These are phyloP conservation scores for Collybiopsis confluens DNA, from an alignment of 768 basidiomycete genomes.

Conservation along the genomic window DNA sequence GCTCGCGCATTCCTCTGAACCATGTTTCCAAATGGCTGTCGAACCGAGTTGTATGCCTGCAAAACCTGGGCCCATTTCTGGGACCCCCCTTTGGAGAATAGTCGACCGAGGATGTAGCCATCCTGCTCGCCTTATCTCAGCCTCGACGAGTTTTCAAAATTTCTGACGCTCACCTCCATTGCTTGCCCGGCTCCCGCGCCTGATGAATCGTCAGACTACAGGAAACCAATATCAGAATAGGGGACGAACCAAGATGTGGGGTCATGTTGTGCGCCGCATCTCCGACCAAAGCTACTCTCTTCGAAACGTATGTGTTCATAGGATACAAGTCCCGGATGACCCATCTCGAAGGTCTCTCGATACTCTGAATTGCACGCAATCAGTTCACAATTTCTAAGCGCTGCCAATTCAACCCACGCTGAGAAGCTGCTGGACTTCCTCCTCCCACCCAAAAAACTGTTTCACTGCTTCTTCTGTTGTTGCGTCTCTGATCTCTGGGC, in stretches of 20 bases:
- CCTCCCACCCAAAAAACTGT: conserved; percentile 40
- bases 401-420: conserved; percentile 25
- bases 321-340: conserved; percentile 25
- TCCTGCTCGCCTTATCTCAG: no score
- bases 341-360: conserved; percentile 26
- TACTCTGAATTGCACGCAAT: neutral
- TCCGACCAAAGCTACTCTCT: conserved; percentile 29
- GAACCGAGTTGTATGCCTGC: conserved; percentile 21
- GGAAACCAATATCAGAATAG: neutral
- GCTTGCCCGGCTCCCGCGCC: conserved; percentile 26
- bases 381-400: neutral
- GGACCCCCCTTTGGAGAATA: conserved; percentile 18
- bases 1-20: conserved; percentile 3
- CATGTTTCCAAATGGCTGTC: conserved; percentile 23
- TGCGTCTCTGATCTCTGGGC: conserved; percentile 27
- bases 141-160: no score
- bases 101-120: conserved; percentile 28
- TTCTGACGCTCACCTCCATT: conserved; percentile 18
- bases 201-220: conserved; percentile 9
- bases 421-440: conserved; percentile 39
- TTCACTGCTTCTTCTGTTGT: conserved; percentile 32
- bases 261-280: conserved; percentile 29
- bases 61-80: conserved; percentile 18
- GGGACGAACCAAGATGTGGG: neutral
- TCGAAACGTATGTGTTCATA: conserved; percentile 25